These are phyloP conservation scores for Ramalina peruviana DNA, from an alignment of 495 filamentous ascomycete genomes.

Conservation along the genomic window DNA sequence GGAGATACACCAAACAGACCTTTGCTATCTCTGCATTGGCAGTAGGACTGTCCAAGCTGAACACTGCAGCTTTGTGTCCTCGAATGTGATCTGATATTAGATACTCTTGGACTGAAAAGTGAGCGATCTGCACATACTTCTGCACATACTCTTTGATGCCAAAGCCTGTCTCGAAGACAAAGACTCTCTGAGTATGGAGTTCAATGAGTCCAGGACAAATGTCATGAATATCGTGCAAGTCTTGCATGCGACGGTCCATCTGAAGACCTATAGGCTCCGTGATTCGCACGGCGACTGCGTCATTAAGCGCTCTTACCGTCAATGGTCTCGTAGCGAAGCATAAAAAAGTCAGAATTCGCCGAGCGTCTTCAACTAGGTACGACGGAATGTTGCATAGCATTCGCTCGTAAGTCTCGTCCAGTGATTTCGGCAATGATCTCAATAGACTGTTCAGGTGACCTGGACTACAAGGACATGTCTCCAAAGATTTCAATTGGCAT, in stretches of 20 bases:
- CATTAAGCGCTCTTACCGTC: not conserved
- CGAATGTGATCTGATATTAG: slow-evolving; percentile 22
- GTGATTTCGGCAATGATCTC: slow-evolving; percentile 17
- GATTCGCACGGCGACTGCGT: not conserved
- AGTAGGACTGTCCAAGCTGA: slow-evolving; percentile 7
- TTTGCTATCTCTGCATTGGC: slow-evolving; percentile 19
- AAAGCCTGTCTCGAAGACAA: too few species aligned
- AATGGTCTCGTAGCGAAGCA: not conserved
- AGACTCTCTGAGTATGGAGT: too few species aligned
- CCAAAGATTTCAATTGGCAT: not conserved
- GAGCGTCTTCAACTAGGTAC: not conserved
- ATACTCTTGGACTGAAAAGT: slow-evolving; percentile 29
- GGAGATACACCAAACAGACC: slow-evolving; percentile 21
- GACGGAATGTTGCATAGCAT: slow-evolving; percentile 11
- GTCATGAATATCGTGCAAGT: not conserved
- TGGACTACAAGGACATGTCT: not conserved
- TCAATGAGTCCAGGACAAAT: not conserved
- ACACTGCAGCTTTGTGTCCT: slow-evolving; percentile 12
- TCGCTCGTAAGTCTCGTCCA: slow-evolving; percentile 25
- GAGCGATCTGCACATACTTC: slow-evolving; percentile 17
- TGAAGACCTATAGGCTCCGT: not conserved
- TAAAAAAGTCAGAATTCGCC: not conserved
- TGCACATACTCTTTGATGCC: too few species aligned
- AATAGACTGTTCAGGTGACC: not conserved
- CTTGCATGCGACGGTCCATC: not conserved